These are phyloP conservation scores for Camellia oleifera DNA, from an alignment of 179 eudicot genomes.

Conservation along the genomic window DNA sequence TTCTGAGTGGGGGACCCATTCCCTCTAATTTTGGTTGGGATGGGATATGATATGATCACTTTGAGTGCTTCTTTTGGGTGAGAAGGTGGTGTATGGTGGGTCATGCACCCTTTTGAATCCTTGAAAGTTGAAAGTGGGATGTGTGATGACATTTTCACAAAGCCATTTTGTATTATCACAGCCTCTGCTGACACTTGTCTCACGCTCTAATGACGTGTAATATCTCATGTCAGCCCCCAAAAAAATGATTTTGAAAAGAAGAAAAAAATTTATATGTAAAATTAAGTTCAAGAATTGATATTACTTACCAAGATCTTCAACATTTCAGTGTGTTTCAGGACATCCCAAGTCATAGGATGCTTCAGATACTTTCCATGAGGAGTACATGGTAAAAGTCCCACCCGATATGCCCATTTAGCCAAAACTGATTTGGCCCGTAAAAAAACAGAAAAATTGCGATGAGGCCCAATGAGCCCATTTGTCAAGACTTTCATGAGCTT, in stretches of 20 bases:
- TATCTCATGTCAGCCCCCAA: not conserved
- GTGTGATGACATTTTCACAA: not conserved
- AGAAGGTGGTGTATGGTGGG: too few relatives aligned
- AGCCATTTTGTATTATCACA: not conserved
- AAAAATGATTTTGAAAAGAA: not conserved
- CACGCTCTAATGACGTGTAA: conserved; percentile 10
- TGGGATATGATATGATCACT: not conserved
- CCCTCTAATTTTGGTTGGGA: not conserved
- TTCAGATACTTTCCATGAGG: too few relatives aligned
- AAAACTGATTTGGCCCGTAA: not conserved
- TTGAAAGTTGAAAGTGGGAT: not conserved
- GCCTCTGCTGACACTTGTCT: conserved; percentile 9
- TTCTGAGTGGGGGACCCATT: not conserved
- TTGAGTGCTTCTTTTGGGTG: conserved; percentile 10
- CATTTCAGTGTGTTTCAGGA: too few relatives aligned
- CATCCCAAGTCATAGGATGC: too few relatives aligned
- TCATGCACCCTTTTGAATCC: not conserved
- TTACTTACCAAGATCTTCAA: too few relatives aligned
- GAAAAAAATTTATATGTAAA: not conserved
- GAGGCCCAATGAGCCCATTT: not conserved
- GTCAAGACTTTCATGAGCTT: not conserved
- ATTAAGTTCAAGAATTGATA: not conserved
- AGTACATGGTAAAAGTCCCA: not conserved
- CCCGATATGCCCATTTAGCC: not conserved
- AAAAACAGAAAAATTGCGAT: not conserved